Evolutionary conservation across 192 early-diverging fungal genomes (phyloP).

Genomic region (Coemansia sp.): DNA sequence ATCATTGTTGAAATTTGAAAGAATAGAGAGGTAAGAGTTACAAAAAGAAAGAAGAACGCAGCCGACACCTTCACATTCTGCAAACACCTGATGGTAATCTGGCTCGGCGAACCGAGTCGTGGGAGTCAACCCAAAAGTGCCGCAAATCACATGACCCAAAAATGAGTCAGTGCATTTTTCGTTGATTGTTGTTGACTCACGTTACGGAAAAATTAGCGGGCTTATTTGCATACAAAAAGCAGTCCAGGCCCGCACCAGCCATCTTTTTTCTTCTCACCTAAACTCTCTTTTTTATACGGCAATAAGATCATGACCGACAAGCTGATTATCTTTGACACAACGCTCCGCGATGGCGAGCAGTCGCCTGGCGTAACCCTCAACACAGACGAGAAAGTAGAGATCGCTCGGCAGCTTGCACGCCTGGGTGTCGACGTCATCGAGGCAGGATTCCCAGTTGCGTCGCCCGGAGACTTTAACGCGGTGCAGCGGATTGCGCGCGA

Average conservation of each 20-base stretch:
- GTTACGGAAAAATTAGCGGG: too few relatives aligned
- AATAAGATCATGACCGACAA: conserved; percentile 54
- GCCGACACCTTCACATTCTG: too few relatives aligned
- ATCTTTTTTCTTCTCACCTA: neutral
- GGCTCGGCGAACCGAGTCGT: too few relatives aligned
- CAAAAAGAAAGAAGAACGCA: neutral
- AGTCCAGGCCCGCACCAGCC: neutral
- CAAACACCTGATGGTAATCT: too few relatives aligned
- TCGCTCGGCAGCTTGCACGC: conserved; percentile 88
- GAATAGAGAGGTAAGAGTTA: neutral
- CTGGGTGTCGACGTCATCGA: conserved; percentile 96
- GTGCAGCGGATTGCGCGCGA: conserved; percentile 92
- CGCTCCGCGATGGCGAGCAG: conserved; percentile 97
- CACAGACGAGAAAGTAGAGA: conserved; percentile 90
- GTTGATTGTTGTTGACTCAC: too few relatives aligned
- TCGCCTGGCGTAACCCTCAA: conserved; percentile 95
- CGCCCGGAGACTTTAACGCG: conserved; percentile 92
- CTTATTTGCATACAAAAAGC: too few relatives aligned
- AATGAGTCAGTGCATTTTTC: neutral
- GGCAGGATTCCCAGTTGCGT: conserved; percentile 95
- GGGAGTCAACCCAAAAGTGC: too few relatives aligned
- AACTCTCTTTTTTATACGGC: neutral
- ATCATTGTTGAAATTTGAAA: conserved; percentile 3
- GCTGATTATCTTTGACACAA: conserved; percentile 94
- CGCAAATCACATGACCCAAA: neutral